Conservation (phyloP, 305 asterid species). For the Galium porrigens region DNA sequence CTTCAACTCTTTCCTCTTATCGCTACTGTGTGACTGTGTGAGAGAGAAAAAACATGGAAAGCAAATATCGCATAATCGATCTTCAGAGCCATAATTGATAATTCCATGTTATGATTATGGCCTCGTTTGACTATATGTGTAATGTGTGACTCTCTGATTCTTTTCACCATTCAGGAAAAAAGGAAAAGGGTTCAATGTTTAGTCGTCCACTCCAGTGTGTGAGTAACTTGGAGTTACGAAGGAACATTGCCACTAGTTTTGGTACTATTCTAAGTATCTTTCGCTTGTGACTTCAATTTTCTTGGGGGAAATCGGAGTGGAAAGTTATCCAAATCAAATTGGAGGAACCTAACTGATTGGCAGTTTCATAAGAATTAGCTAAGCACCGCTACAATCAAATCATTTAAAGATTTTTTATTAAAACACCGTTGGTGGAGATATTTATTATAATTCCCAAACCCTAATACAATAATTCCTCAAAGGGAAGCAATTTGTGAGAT, state of each 20-base stretch:
- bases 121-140: neutral
- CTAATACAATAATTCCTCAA: too few relatives aligned
- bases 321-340: neutral
- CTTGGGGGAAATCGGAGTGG: neutral
- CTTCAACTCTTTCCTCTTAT: conserved; percentile 6
- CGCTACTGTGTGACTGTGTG: conserved; percentile 1
- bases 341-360: neutral
- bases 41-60: conserved; percentile 2
- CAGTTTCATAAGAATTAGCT: too few relatives aligned
- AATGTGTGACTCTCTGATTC: conserved; percentile 6
- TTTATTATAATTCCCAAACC: too few relatives aligned
- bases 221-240: neutral
- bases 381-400: too few relatives aligned
- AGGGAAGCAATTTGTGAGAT: too few relatives aligned
- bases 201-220: conserved; percentile 1
- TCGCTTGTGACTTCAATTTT: neutral
- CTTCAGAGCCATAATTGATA: neutral
- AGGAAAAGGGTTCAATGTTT: neutral
- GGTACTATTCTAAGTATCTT: neutral
- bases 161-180: conserved; percentile 7
- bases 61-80: conserved; percentile 7
- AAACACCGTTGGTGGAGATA: too few relatives aligned
- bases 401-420: too few relatives aligned
- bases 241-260: neutral
- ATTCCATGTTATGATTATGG: neutral